Conservation (phyloP, 2,329 filamentous ascomycete species). For the Fusarium continuum region DNA sequence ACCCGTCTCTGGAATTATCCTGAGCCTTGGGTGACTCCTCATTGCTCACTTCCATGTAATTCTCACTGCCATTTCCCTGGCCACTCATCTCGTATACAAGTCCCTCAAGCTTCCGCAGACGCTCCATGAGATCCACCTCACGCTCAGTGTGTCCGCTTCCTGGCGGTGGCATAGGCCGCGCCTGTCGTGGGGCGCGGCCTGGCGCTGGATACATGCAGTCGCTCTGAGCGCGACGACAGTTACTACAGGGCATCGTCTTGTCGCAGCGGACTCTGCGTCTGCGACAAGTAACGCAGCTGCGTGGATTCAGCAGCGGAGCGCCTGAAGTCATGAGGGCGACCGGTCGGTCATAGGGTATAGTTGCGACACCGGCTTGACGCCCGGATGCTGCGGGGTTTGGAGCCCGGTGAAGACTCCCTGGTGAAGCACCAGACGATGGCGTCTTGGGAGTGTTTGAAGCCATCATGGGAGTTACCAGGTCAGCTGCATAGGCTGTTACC, state of each 20-base stretch:
- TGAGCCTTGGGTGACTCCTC: not conserved
- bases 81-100: conserved; percentile 75
- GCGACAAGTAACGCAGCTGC: conserved; percentile 59
- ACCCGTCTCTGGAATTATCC: not conserved
- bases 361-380: conserved; percentile 15
- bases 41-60: not conserved
- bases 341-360: conserved; percentile 31
- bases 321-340: conserved; percentile 38
- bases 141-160: conserved; percentile 64
- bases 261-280: conserved; percentile 77
- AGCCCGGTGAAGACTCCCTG: not conserved
- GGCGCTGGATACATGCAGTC: conserved; percentile 79
- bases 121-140: conserved; percentile 73
- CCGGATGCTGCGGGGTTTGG: conserved; percentile 9
- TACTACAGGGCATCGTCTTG: conserved; percentile 73
- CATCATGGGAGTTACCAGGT: conserved; percentile 5
- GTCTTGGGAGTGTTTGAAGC: conserved; percentile 18
- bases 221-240: conserved; percentile 64
- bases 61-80: conserved; percentile 46
- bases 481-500: not conserved
- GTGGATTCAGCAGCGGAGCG: conserved; percentile 52
- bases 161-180: conserved; percentile 59
- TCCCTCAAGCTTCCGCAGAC: conserved; percentile 75
- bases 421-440: conserved; percentile 23
- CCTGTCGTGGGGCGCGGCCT: conserved; percentile 73